A percentile compares a stretch with the other conserved stretches of the same genome.
These are phyloP conservation scores for Candida awuae DNA, from an alignment of 805 yeast species.

Conservation along the genomic window DNA sequence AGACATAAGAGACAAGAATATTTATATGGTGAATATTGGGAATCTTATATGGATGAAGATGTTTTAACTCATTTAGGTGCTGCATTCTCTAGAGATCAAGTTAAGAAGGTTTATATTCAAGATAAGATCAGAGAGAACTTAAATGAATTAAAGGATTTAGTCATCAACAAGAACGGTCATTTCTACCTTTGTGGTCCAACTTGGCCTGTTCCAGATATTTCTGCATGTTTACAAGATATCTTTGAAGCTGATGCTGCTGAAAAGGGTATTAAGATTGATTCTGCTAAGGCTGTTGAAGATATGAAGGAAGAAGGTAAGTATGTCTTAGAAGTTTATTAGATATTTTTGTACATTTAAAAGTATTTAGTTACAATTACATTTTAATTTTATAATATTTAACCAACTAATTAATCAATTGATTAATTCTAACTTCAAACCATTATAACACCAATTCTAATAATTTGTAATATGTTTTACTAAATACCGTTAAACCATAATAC, in stretches of 20 bases:
- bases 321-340: slow-evolving; percentile 82
- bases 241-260: slow-evolving; percentile 60
- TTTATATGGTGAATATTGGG: slow-evolving; percentile 95
- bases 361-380: neutral
- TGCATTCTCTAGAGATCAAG: slow-evolving; percentile 96
- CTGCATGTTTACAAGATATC: slow-evolving; percentile 81
- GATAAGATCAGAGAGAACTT: slow-evolving; percentile 80
- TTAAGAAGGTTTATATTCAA: slow-evolving; percentile 89
- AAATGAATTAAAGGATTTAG: slow-evolving; percentile 66
- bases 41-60: slow-evolving; percentile 89
- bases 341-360: neutral
- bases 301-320: slow-evolving; percentile 90
- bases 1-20: slow-evolving; percentile 95
- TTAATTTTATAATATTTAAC: neutral
- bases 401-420: neutral
- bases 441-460: no score
- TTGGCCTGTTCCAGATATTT: slow-evolving; percentile 97
- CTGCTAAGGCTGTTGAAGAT: slow-evolving; percentile 77
- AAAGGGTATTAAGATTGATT: slow-evolving; percentile 61
- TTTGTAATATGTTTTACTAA: no score
- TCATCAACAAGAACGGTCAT: slow-evolving; percentile 71
- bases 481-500: no score
- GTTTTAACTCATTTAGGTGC: slow-evolving; percentile 92
- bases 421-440: no score
- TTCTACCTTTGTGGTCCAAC: slow-evolving; percentile 98